Conservation (phyloP, 371 early-diverging fungal genomes). For the Funneliformis caledonium region DNA sequence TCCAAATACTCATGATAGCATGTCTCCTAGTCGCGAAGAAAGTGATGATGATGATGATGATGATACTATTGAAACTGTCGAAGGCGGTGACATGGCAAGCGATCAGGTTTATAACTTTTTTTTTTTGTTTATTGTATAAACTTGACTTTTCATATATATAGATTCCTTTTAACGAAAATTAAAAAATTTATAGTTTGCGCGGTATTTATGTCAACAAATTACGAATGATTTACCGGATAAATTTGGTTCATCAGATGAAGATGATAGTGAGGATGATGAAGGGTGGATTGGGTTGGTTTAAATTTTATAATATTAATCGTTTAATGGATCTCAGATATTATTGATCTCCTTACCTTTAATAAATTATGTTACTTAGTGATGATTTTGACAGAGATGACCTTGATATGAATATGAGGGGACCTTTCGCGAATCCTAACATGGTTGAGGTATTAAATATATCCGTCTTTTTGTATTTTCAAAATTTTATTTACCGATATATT, state of each 20-base stretch:
- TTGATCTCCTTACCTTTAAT: neutral
- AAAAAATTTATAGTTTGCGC: conserved; percentile 57
- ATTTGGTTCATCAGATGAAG: conserved; percentile 59
- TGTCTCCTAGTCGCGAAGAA: conserved; percentile 45
- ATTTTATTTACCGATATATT: neutral
- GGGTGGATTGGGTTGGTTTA: conserved; percentile 45
- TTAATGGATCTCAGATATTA: neutral
- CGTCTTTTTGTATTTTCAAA: neutral
- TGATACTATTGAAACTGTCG: conserved; percentile 52
- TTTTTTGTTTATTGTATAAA: neutral
- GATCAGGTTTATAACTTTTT: conserved; percentile 51
- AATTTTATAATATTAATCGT: neutral
- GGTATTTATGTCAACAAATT: conserved; percentile 70
- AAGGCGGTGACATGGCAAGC: conserved; percentile 56
- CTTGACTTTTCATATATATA: neutral
- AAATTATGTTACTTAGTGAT: conserved; percentile 12
- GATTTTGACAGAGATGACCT: conserved; percentile 33
- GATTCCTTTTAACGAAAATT: neutral
- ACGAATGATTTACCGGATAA: conserved; percentile 66
- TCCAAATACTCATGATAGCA: conserved; percentile 55
- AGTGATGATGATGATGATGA: conserved; percentile 47
- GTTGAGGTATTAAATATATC: neutral
- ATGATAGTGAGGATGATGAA: conserved; percentile 57
- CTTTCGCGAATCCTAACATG: conserved; percentile 16
- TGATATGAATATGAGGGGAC: conserved; percentile 20